Evolutionary conservation across 495 filamentous ascomycete species (phyloP), one percentile per base, ranked within the genome.

Genomic region (Bryoglossum gracile): DNA sequence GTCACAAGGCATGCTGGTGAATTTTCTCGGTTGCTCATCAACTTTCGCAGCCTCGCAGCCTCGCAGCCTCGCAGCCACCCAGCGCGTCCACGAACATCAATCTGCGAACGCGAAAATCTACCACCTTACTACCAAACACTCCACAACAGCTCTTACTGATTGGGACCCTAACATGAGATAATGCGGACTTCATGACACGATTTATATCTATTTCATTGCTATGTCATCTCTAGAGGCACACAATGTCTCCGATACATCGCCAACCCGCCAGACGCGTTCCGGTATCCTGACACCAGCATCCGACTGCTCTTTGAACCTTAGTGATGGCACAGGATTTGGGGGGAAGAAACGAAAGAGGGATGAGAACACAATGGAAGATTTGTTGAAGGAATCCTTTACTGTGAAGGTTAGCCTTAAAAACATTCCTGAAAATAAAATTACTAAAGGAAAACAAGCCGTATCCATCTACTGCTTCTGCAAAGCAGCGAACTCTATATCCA

Each of bases 401-500:
- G 62, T 77, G 48, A 75, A 68, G 65, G 75, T 73, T 3, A 40
- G 54, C n/a, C n/a, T n/a, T 46, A 34, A 8, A 28, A 48, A 39
- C 23, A 14, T 47, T 36, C 3, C 5, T 43, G 32, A 10, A 14
- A 13, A 48, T 17, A 24, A 60, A 64, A 46, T 67, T 46, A 11
- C 23, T 41, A 46, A 54, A 28, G 22, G 34, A 5, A 26, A 3
- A 40, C 11, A 38, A 84, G 83, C 73, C 79, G 34, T 74, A 81
- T 51, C 75, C 78, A 19, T 69, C 74, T 14, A 76, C 70, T 26
- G 56, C 77, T 37, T 71, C 71, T 5, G 62, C 74, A n/a, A 76
- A 78, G 51, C 76, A 80, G 10, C 72, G 78, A 36, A 71, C 72
- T 34, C 66, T 85, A 23, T 68, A 77, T 34, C 81, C 81, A 4